Percentiles rank a stretch among this genome's conserved stretches.
Evolutionary conservation across 2,329 filamentous ascomycete genomes (phyloP).

Genomic region (Diaporthe humulicola): DNA sequence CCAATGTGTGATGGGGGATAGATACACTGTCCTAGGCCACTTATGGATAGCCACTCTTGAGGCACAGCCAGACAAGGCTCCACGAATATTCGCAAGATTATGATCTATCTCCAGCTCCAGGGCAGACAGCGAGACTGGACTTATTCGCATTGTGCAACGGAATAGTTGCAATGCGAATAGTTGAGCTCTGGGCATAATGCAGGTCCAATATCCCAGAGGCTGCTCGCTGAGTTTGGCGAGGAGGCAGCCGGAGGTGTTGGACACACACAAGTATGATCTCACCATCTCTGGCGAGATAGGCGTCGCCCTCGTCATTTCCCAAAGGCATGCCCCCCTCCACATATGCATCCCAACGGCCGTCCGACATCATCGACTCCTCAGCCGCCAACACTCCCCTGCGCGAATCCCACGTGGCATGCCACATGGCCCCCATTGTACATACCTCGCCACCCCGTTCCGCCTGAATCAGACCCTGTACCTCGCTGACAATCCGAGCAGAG

Average conservation of each 20-base stretch:
- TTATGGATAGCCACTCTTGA: neutral
- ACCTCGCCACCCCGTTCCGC: neutral
- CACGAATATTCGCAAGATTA: neutral
- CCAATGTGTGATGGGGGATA: too few relatives aligned
- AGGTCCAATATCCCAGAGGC: neutral
- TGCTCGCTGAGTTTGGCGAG: neutral
- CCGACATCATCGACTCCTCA: neutral
- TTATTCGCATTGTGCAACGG: neutral
- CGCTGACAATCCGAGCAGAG: neutral
- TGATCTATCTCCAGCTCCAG: neutral
- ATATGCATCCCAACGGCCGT: neutral
- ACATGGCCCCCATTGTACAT: slow-evolving; percentile 1
- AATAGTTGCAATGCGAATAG: neutral
- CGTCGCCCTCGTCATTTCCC: neutral
- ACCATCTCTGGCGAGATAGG: neutral
- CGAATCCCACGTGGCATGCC: slow-evolving; percentile 7
- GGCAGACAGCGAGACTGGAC: neutral
- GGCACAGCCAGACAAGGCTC: neutral
- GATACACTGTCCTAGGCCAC: neutral
- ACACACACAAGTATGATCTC: neutral
- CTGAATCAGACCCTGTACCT: slow-evolving; percentile 19
- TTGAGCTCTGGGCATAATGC: neutral
- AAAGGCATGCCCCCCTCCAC: neutral
- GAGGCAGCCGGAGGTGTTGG: neutral
- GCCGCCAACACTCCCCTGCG: slow-evolving; percentile 9